Conservation (phyloP, 768 basidiomycete species). For the Trametes elegans region DNA sequence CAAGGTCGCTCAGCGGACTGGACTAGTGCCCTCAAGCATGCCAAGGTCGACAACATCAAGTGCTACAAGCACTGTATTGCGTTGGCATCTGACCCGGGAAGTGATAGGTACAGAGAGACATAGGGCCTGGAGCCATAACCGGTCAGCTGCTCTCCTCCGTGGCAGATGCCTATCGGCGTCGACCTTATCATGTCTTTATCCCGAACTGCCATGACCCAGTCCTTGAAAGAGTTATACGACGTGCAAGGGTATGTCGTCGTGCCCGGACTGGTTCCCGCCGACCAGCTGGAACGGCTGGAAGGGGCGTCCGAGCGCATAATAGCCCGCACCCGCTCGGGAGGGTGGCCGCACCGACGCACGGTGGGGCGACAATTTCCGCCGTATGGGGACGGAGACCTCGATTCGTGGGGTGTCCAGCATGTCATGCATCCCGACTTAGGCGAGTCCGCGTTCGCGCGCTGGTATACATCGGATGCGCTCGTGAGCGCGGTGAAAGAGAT, state of each 20-base stretch:
- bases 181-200: neutral
- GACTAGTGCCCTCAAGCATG: no score
- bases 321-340: constrained; percentile 52
- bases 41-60: no score
- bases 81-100: no score
- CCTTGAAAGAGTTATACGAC: constrained; percentile 52
- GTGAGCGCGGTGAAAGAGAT: constrained; percentile 43
- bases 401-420: constrained; percentile 82
- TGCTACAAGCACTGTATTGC: no score
- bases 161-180: neutral
- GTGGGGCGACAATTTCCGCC: constrained; percentile 83
- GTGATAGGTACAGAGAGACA: no score
- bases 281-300: constrained; percentile 39
- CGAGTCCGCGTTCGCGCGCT: constrained; percentile 57
- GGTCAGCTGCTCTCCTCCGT: constrained; percentile 2
- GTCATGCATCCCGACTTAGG: constrained; percentile 74
- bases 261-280: constrained; percentile 47
- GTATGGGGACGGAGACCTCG: constrained; percentile 53
- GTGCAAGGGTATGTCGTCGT: constrained; percentile 66
- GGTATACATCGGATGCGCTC: constrained; percentile 62
- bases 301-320: constrained; percentile 52
- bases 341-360: constrained; percentile 64
- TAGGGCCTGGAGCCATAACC: no score
- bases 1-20: no score
- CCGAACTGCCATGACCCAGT: constrained; percentile 8